Percentiles rank a stretch among this genome's conserved stretches.
Evolutionary conservation across 805 yeast genomes (phyloP).

Genomic region (Candida piceae): DNA sequence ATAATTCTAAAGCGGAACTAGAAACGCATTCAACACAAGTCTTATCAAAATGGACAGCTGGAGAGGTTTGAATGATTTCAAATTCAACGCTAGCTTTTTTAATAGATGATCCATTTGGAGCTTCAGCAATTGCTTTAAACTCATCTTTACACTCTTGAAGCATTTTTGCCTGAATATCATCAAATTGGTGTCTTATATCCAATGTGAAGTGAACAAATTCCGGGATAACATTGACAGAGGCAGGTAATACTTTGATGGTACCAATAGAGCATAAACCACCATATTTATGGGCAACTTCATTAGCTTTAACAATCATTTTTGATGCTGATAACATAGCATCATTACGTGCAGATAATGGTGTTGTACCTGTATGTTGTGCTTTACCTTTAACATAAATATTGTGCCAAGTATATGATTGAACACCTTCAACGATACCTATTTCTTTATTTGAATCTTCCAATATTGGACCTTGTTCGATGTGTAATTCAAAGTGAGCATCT

Average conservation of each 20-base stretch:
- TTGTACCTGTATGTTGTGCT: slow-evolving; percentile 72
- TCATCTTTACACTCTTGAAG: slow-evolving; percentile 34
- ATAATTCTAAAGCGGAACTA: slow-evolving; percentile 45
- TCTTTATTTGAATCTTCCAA: slow-evolving; percentile 50
- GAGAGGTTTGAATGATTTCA: slow-evolving; percentile 42
- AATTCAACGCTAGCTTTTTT: slow-evolving; percentile 34
- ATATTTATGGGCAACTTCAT: slow-evolving; percentile 47
- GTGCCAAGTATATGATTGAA: slow-evolving; percentile 63
- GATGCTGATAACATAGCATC: slow-evolving; percentile 61
- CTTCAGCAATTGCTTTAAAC: slow-evolving; percentile 33
- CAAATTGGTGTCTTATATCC: slow-evolving; percentile 55
- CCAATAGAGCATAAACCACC: slow-evolving; percentile 59
- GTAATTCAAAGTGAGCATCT: slow-evolving; percentile 68
- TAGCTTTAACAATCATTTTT: slow-evolving; percentile 48
- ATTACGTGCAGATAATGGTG: slow-evolving; percentile 55
- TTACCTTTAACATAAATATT: slow-evolving; percentile 52
- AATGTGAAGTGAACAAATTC: slow-evolving; percentile 52
- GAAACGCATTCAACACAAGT: slow-evolving; percentile 46
- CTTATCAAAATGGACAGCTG: slow-evolving; percentile 55
- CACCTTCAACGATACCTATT: slow-evolving; percentile 64
- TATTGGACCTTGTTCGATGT: slow-evolving; percentile 74
- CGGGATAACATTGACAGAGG: slow-evolving; percentile 64
- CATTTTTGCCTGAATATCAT: slow-evolving; percentile 35
- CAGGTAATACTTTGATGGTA: slow-evolving; percentile 50
- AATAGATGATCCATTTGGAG: slow-evolving; percentile 26